phyloP scores from a whole-genome alignment of 805 yeast genomes.

The Nakazawaea ishiwadae region DNA sequence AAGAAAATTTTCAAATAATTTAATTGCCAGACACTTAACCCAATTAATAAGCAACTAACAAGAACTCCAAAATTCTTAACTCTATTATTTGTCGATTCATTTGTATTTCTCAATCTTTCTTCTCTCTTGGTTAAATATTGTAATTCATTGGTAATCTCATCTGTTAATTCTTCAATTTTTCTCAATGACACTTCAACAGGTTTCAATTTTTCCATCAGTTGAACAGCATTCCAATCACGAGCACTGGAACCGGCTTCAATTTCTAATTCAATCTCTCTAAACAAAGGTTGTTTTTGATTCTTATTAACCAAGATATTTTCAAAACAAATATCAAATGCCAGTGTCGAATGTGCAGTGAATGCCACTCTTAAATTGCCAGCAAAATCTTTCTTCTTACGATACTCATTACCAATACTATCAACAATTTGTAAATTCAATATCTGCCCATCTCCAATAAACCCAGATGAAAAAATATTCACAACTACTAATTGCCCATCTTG shows the following conservation, averaged over 20 bases:
- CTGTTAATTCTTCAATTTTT: conserved; percentile 79
- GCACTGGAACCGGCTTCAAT: conserved; percentile 96
- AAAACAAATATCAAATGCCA: conserved; percentile 90
- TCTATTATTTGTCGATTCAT: conserved; percentile 92
- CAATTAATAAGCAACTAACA: conserved; percentile 63
- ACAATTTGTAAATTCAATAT: conserved; percentile 58
- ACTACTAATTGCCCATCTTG: conserved; percentile 83
- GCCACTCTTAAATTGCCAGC: conserved; percentile 70
- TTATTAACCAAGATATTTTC: conserved; percentile 50
- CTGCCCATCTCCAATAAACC: conserved; percentile 86
- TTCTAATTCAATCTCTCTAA: conserved; percentile 81
- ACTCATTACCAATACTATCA: conserved; percentile 83
- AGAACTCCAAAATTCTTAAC: conserved; percentile 81
- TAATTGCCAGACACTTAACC: conserved; percentile 90
- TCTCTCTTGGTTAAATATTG: conserved; percentile 85
- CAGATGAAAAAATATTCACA: conserved; percentile 70
- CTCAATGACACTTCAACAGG: conserved; percentile 90
- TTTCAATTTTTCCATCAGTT: conserved; percentile 87
- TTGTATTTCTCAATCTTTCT: conserved; percentile 90
- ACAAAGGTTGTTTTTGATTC: conserved; percentile 37
- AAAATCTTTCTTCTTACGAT: conserved; percentile 71
- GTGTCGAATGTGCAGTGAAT: conserved; percentile 77
- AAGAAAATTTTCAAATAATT: conserved; percentile 89
- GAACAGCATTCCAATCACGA: conserved; percentile 95
- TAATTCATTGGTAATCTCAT: conserved; percentile 75